Conservation (phyloP, 345 rosid species). For the Citrus glauca region DNA sequence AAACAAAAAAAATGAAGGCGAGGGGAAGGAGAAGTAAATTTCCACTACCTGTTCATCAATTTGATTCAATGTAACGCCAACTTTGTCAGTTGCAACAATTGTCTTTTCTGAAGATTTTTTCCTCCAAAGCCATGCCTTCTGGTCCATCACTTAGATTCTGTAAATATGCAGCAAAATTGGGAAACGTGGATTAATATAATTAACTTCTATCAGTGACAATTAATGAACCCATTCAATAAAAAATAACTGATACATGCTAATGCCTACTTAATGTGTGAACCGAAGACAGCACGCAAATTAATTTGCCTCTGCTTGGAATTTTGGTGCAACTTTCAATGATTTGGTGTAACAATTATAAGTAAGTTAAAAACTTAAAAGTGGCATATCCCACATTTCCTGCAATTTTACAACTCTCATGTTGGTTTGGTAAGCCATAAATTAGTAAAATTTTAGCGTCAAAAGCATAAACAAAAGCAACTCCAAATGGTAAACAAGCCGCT, state of each 20-base stretch:
- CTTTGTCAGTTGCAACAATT: conserved; percentile 35
- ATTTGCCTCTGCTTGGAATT: neutral
- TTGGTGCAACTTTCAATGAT: neutral
- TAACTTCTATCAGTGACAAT: neutral
- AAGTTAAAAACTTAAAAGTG: neutral
- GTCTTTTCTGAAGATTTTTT: conserved; percentile 58
- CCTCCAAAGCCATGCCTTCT: conserved; percentile 61
- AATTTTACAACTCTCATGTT: neutral
- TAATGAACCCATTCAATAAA: neutral
- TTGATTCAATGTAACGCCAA: conserved; percentile 20
- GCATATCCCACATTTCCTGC: neutral
- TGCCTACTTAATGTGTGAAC: neutral
- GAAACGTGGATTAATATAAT: neutral
- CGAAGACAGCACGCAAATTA: neutral
- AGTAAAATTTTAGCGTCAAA: neutral
- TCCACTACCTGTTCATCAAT: conserved; percentile 42
- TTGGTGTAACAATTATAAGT: neutral
- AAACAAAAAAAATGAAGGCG: neutral
- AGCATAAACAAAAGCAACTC: neutral
- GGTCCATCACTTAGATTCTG: conserved; percentile 43
- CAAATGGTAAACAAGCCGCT: neutral
- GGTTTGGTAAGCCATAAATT: neutral
- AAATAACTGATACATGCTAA: no score
- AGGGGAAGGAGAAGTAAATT: neutral
- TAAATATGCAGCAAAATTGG: neutral